Base-by-base conservation (phyloP, 306 rosid species). In the Dicorynia guianensis region DNA sequence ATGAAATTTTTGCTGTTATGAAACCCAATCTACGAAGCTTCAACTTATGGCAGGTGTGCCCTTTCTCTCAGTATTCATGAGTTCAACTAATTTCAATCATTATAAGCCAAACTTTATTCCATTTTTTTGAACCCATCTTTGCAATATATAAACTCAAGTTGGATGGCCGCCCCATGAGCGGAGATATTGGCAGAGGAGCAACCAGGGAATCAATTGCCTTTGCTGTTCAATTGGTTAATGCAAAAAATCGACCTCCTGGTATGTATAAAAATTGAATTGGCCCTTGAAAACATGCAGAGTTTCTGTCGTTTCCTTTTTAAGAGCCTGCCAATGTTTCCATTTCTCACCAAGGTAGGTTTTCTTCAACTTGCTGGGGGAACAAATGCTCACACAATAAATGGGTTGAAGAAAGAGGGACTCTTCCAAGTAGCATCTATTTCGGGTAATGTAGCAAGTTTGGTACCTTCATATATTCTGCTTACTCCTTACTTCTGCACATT, bases 281-380 rank as follows among this genome's bases (percentile, higher is more conserved):
- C 61, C 48, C 46, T 72, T 54, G 49, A 64, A 67, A 76, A 18
- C 55, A 38, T 42, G 50, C 40, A 40, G 14, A 25, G 7, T 72
- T 69, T 64, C 9, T 63, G 76, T 35, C 39, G 39, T 52, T 50
- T 48, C 12, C 60, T 19, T 20, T 46, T 58, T 43, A 14, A 63
- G 39, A 76, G 66, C 18, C 14, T 58, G 50, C 14, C 35, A 53
- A 72, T 61, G 44, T 67, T 73, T 72, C 19, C 12, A 54, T 43
- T 67, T 15, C 43, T 72, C 64, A 15, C 60, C 63, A 75, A 60
- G 78, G 67, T 71, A 91, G 98, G 97, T 55, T 93, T 89, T 64
- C 97, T 93, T 87, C 98, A 89, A 85, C 83, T 93, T 76, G 98
- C 97, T 19, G 96, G 98, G 64, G 98, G 98, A 72, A 93, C 98